Evolutionary conservation across 2,329 filamentous ascomycete genomes (phyloP).

Genomic region (Fusarium sp.): DNA sequence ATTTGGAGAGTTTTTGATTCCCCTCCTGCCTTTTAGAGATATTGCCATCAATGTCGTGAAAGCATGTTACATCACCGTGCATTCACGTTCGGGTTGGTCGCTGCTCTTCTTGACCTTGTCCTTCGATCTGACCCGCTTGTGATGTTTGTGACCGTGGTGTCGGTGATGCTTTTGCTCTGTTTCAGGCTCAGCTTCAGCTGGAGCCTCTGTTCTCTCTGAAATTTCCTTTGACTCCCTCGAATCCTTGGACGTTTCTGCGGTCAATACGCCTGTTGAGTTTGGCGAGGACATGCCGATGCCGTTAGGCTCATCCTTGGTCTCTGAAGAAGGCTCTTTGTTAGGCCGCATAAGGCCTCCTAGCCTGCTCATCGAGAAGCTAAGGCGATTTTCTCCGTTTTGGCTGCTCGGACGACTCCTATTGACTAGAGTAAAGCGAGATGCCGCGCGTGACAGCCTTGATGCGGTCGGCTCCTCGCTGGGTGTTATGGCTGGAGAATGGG

Average conservation of each 20-base stretch:
- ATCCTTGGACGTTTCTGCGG: constrained; percentile 40
- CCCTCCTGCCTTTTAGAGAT: background rate
- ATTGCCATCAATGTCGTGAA: background rate
- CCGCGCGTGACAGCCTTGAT: constrained; percentile 67
- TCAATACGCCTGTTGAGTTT: constrained; percentile 43
- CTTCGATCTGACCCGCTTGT: constrained; percentile 54
- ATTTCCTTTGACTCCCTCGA: constrained; percentile 28
- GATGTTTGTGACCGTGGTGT: constrained; percentile 49
- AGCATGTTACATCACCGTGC: constrained; percentile 57
- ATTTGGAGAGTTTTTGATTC: background rate
- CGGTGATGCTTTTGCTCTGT: constrained; percentile 34
- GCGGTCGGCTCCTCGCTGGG: constrained; percentile 66
- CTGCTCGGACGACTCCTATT: constrained; percentile 67
- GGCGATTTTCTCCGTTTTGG: constrained; percentile 67
- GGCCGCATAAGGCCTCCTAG: constrained; percentile 62
- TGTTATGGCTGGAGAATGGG: constrained; percentile 53
- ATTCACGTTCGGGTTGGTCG: constrained; percentile 60
- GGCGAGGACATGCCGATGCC: constrained; percentile 42
- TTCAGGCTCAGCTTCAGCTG: constrained; percentile 42
- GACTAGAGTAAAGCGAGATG: constrained; percentile 63
- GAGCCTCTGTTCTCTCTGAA: constrained; percentile 36
- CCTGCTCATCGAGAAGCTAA: constrained; percentile 68
- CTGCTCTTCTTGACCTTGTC: constrained; percentile 52
- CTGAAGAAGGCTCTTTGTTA: constrained; percentile 58
- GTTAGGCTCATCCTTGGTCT: constrained; percentile 43